phyloP scores from a whole-genome alignment of 2,329 filamentous ascomycete genomes.

The Immersiporthe knoxdaviesiana region DNA sequence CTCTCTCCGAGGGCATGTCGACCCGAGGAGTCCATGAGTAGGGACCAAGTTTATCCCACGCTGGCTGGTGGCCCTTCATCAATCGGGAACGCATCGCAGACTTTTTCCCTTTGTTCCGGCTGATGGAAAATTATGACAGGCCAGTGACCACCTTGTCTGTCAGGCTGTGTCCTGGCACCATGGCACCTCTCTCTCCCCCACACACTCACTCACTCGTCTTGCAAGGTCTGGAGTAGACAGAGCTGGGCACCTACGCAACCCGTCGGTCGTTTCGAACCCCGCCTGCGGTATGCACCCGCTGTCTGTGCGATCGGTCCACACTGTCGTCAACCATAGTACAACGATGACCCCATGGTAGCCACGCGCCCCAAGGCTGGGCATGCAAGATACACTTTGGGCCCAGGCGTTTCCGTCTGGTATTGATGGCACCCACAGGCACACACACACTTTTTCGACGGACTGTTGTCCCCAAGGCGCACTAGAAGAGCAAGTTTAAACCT shows the following conservation, averaged over 20 bases:
- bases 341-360: background rate
- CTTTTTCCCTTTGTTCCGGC: background rate
- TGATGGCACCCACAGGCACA: background rate
- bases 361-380: conserved; percentile 2
- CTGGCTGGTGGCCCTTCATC: background rate
- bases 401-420: background rate
- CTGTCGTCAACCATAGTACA: too few relatives aligned
- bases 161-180: background rate
- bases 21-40: background rate
- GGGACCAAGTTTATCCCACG: conserved; percentile 4
- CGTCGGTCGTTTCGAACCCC: background rate
- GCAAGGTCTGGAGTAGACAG: background rate
- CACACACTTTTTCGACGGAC: background rate
- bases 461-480: background rate
- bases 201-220: too few relatives aligned
- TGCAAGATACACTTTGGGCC: conserved; percentile 25
- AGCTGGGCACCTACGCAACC: background rate
- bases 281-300: background rate
- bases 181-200: background rate
- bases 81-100: background rate
- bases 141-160: background rate
- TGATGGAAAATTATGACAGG: background rate
- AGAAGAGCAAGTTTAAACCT: background rate
- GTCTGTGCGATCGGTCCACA: conserved; percentile 1
- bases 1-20: background rate